These are phyloP conservation scores for Sphagnum contortum DNA, from an alignment of 225 moss, liverwort and hornwort species.

Conservation along the genomic window DNA sequence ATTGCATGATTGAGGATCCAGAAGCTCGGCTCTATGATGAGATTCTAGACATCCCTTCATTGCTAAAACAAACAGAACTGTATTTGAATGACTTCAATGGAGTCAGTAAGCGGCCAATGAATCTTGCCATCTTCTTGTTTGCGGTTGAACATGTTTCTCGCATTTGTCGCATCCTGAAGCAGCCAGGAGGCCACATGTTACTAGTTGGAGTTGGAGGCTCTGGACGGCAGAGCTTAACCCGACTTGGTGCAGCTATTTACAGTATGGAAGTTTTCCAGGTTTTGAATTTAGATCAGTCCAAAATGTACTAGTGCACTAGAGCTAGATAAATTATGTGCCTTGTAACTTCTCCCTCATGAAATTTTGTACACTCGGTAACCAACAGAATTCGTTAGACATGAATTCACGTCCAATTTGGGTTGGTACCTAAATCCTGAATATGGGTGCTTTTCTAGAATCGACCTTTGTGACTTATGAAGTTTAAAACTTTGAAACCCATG, in stretches of 20 bases:
- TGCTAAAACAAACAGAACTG: conserved; percentile 54
- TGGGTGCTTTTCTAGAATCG: too few species aligned
- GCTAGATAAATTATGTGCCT: not conserved
- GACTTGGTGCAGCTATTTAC: conserved; percentile 67
- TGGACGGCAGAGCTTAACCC: conserved; percentile 80
- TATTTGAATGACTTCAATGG: conserved; percentile 81
- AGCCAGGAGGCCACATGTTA: conserved; percentile 85
- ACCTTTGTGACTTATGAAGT: too few species aligned
- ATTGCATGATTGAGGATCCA: conserved; percentile 76
- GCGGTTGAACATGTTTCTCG: conserved; percentile 82
- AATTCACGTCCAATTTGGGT: too few species aligned
- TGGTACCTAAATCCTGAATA: too few species aligned
- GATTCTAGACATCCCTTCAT: conserved; percentile 27
- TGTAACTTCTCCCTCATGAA: too few species aligned
- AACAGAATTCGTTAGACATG: too few species aligned
- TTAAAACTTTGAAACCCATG: too few species aligned
- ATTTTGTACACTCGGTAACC: too few species aligned
- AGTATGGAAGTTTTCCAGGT: conserved; percentile 94
- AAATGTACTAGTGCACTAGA: too few species aligned
- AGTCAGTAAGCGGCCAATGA: conserved; percentile 88
- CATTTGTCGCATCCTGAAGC: conserved; percentile 79
- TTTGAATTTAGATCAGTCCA: not conserved
- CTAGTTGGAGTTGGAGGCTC: conserved; percentile 95
- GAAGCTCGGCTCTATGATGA: conserved; percentile 82
- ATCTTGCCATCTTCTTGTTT: conserved; percentile 85